These are phyloP conservation scores for Daedalea quercina DNA, from an alignment of 768 basidiomycete species.

Conservation along the genomic window DNA sequence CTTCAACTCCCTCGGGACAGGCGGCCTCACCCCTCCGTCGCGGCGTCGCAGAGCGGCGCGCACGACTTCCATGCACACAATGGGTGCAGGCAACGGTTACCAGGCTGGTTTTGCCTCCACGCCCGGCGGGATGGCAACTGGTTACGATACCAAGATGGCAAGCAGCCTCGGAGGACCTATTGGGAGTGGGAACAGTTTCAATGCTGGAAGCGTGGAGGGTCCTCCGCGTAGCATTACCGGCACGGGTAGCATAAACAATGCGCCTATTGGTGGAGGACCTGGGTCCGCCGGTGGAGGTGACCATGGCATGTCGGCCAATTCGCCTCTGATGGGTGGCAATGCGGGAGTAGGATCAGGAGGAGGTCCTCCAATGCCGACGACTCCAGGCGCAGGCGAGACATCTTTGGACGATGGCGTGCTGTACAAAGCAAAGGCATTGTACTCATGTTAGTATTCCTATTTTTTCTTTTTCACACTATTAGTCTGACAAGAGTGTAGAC, in stretches of 20 bases:
- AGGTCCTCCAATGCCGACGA: no score
- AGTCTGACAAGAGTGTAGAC: constrained; percentile 42
- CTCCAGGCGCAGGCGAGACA: constrained; percentile 22
- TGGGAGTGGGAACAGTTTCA: constrained; percentile 38
- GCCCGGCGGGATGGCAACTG: constrained; percentile 57
- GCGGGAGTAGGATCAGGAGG: no score
- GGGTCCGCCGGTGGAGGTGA: constrained; percentile 27
- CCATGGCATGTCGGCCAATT: constrained; percentile 41
- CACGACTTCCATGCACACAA: constrained; percentile 56
- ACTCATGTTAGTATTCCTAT: constrained; percentile 60
- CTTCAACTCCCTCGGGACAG: constrained; percentile 85
- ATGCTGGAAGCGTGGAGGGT: constrained; percentile 38
- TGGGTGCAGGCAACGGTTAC: constrained; percentile 57
- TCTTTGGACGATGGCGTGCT: constrained; percentile 38
- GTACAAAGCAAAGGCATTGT: constrained; percentile 85
- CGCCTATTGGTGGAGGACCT: constrained; percentile 24
- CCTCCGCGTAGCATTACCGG: constrained; percentile 49
- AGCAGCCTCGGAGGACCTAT: constrained; percentile 35
- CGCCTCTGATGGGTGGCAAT: constrained; percentile 50
- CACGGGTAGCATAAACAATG: constrained; percentile 53
- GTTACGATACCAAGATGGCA: constrained; percentile 63
- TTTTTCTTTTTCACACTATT: background rate
- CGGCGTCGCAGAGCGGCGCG: constrained; percentile 67
- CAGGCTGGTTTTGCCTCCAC: constrained; percentile 46
- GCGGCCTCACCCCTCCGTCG: constrained; percentile 76